Percentiles rank a stretch among this genome's conserved stretches.
phyloP scores from a whole-genome alignment of 805 yeast species.

The Lachancea lanzarotensis region DNA sequence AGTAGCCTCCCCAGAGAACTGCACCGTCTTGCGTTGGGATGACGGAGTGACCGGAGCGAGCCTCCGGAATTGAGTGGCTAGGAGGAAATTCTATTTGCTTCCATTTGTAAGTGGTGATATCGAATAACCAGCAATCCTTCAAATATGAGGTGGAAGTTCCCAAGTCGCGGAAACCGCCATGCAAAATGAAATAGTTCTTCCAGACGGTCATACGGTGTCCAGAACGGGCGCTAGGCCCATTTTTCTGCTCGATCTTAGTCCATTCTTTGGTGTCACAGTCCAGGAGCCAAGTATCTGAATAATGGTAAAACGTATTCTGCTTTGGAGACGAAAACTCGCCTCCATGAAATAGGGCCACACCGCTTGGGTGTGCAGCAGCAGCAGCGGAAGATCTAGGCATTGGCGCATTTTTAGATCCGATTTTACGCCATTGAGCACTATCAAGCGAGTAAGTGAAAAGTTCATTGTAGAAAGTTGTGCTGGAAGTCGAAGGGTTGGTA shows the following conservation, averaged over 20 bases:
- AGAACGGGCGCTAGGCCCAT: slow-evolving; percentile 78
- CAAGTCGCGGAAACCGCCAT: slow-evolving; percentile 90
- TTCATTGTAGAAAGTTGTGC: slow-evolving; percentile 75
- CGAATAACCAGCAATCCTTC: slow-evolving; percentile 88
- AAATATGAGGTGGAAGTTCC: slow-evolving; percentile 79
- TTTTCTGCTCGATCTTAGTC: slow-evolving; percentile 74
- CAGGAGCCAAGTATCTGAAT: slow-evolving; percentile 91
- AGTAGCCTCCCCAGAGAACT: slow-evolving; percentile 85
- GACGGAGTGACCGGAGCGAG: slow-evolving; percentile 89
- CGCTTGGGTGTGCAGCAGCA: slow-evolving; percentile 88
- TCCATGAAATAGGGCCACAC: slow-evolving; percentile 79
- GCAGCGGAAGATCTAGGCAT: slow-evolving; percentile 91
- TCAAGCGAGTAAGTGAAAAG: slow-evolving; percentile 66
- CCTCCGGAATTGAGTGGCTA: slow-evolving; percentile 75
- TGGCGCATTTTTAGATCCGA: slow-evolving; percentile 79
- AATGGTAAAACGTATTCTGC: slow-evolving; percentile 91
- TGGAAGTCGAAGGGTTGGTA: slow-evolving; percentile 39
- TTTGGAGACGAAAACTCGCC: slow-evolving; percentile 97
- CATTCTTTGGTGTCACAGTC: slow-evolving; percentile 83
- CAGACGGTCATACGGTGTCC: slow-evolving; percentile 88
- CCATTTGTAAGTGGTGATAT: slow-evolving; percentile 87
- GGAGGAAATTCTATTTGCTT: slow-evolving; percentile 79
- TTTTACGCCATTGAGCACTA: slow-evolving; percentile 72
- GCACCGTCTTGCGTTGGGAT: slow-evolving; percentile 78
- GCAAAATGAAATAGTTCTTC: slow-evolving; percentile 82